These are phyloP conservation scores for Nemania sp. DNA, from an alignment of 2,329 filamentous ascomycete genomes.

Conservation along the genomic window DNA sequence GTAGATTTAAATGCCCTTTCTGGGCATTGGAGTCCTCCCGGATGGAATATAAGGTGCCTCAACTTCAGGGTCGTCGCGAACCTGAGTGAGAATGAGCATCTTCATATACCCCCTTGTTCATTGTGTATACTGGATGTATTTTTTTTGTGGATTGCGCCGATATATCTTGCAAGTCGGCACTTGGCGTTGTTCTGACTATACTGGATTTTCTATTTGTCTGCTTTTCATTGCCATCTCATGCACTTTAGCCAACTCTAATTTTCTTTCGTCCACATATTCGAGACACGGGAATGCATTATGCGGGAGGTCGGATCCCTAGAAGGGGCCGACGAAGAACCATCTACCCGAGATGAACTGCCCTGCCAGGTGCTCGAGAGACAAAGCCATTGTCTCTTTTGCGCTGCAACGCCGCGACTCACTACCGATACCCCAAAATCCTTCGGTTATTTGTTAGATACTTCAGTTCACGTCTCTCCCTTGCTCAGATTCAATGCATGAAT, in stretches of 20 bases:
- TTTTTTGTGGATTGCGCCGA: slow-evolving; percentile 21
- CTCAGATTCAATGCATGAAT: slow-evolving; percentile 14
- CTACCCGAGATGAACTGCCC: slow-evolving; percentile 8
- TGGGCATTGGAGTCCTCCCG: background rate
- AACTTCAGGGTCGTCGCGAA: background rate
- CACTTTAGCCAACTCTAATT: slow-evolving; percentile 26
- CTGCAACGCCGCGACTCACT: slow-evolving; percentile 1
- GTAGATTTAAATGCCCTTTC: slow-evolving; percentile 37
- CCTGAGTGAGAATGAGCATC: slow-evolving; percentile 1
- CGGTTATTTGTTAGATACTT: slow-evolving; percentile 21
- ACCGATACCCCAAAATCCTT: slow-evolving; percentile 15
- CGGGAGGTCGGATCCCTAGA: slow-evolving; percentile 12
- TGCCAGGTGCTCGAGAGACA: slow-evolving; percentile 7
- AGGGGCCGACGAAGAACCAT: slow-evolving; percentile 8
- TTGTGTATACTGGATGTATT: slow-evolving; percentile 30
- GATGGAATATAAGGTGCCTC: slow-evolving; percentile 3
- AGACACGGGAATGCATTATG: slow-evolving; percentile 10
- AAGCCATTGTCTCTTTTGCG: slow-evolving; percentile 2
- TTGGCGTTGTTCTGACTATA: slow-evolving; percentile 26
- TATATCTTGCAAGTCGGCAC: slow-evolving; percentile 18
- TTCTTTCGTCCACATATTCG: slow-evolving; percentile 13
- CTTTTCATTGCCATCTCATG: slow-evolving; percentile 18
- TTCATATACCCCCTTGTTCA: slow-evolving; percentile 9
- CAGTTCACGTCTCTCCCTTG: slow-evolving; percentile 20
- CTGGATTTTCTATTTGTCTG: slow-evolving; percentile 24